Base-by-base conservation (phyloP, 306 rosid species). In the Lagenaria siceraria region DNA sequence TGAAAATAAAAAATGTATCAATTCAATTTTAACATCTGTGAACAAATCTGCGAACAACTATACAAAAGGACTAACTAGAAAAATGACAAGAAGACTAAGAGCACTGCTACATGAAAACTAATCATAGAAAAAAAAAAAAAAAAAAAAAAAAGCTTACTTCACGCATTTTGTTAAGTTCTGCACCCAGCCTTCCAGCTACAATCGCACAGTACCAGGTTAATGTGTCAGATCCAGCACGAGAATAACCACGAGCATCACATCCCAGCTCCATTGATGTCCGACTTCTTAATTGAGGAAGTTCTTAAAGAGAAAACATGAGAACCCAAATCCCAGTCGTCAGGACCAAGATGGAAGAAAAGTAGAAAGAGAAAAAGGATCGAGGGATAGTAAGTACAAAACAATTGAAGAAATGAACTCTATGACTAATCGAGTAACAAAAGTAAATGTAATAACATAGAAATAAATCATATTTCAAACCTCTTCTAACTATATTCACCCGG, bases 171-270 rank as follows among this genome's bases (percentile, higher is more conserved):
- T 89, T 89, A 85, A 92, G 87, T 74, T 88, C 91, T 49, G 84
- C 80, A 66, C 97, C 86, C 58, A 82, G 86, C 81, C 97, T 83
- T 85, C 98, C 98, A 48, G 91, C 95, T 76, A 91, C 75, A 76
- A 92, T 76, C 70, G 93, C 97, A 82, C 98, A 95, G 84, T 95
- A 95, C 98, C 98, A 95, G 64, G 90, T 88, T 18, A 70, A 27
- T 7, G 91, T 85, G 78, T 88, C 91, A 18, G 77, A 86, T 86
- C 97, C 97, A 76, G 97, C 97, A 82, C 95, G 96, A 62, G 97
- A 95, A 83, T 87, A 92, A 70, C 97, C 97, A 24, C 15, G 89
- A 49, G 97, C 87, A 85, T 95, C 97, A 77, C 98, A 95, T 58
- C 98, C 97, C 83, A 92, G 84, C 87, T 87, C 91, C 97, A 90